Base-by-base conservation (phyloP, 139 green algal genomes). In the Coelastrella sp. region DNA sequence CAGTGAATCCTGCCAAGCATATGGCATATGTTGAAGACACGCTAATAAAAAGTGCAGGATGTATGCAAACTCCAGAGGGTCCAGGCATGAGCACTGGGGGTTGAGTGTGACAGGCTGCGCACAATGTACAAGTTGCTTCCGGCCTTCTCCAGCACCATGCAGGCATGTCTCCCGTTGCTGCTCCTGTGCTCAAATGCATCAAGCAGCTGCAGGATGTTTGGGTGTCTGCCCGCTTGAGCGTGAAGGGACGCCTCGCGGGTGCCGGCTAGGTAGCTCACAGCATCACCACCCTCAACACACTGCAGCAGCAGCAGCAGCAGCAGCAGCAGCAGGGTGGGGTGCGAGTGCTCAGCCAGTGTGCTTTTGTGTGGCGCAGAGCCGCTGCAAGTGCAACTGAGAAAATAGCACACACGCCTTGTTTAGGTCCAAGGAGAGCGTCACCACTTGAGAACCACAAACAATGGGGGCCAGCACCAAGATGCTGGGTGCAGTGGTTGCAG, bases 181-280 rank as follows among this genome's bases (percentile, higher is more conserved):
- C 56, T 85, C 15, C 86, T 60, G 86, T 90, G 86, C 25, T 90
- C 86, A 85, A 90, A 90, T 4, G 74, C 75, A 27, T 76, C 86
- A 74, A 90, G 86, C 74, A 90, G 86, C 17, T 61, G 59, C 58
- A 83, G 59, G 17, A 90, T 84, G 86, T 85, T 78, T 12, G 86
- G 60, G 60, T 79, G 61, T 15, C 75, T 27, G 22, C 86, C 86
- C 4, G 86, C 86, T 20, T 49, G 15, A 6, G 86, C 74, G 59
- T 90, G 86, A 25, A 83, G 73, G 4, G 86, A 60, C 8, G 86
- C 86, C n/a, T 90, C 86, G 12, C 86, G 73, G 6, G 19, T 65
- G 74, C 86, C 86, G 6, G 86, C 86, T 9, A 19, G 24, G 35
- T 85, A 90, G 57, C 73, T 85, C 56, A 59, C 58, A 22, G 66